Evolutionary conservation across 345 rosid genomes (phyloP).

Genomic region (Jatropha curcas): DNA sequence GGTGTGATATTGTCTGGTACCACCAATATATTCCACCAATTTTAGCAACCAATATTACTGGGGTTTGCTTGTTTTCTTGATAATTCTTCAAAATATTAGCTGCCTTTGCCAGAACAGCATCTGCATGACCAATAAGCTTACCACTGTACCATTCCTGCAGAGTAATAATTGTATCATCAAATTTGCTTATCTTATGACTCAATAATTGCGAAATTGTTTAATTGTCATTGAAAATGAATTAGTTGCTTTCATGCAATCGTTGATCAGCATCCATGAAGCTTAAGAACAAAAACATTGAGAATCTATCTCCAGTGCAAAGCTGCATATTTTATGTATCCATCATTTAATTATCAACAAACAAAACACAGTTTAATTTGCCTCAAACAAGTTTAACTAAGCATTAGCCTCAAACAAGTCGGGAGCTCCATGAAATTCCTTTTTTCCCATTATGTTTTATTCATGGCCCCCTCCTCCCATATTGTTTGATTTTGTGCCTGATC

Average conservation of each 20-base stretch:
- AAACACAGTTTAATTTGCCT: too few species aligned
- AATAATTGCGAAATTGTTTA: background rate
- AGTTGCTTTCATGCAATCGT: background rate
- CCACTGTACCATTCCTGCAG: conserved; percentile 74
- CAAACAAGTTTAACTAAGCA: background rate
- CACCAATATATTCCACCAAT: conserved; percentile 72
- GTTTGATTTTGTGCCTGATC: background rate
- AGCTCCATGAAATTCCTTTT: background rate
- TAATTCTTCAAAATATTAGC: conserved; percentile 46
- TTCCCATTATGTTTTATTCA: background rate
- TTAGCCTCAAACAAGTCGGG: background rate
- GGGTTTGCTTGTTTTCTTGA: conserved; percentile 43
- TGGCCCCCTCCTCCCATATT: background rate
- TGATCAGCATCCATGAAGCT: too few species aligned
- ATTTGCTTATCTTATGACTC: too few species aligned
- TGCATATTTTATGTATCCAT: background rate
- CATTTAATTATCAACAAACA: background rate
- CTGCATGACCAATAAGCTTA: conserved; percentile 68
- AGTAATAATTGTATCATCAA: conserved; percentile 10
- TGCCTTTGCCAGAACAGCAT: conserved; percentile 66
- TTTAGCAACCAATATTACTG: conserved; percentile 57
- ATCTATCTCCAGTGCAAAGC: background rate
- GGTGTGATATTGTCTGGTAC: conserved; percentile 60
- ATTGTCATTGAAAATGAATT: background rate
- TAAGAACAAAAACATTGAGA: background rate